Evolutionary conservation across 129 eudicot genomes (phyloP), one percentile per base, ranked within the genome.

Genomic region (Helianthus tuberosus): DNA sequence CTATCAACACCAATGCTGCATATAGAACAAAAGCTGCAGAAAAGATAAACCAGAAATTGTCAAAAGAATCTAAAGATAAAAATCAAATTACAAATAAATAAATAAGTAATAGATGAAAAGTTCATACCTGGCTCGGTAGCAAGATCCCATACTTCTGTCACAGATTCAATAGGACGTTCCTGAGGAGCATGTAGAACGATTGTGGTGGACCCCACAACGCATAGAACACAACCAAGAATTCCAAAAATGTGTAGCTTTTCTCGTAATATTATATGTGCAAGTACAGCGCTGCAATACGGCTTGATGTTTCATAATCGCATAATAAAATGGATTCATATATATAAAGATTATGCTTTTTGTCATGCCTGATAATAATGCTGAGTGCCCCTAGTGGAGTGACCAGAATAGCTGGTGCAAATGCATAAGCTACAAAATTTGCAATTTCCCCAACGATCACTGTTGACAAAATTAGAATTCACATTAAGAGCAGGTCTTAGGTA

Each of bases 331-430:
- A 36, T 14, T 64, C 29, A 25, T 23, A 5, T 41, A 49, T 23
- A 5, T 32, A 49, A 61, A 71, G 51, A 63, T 36, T 71, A 44
- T 43, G 68, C 29, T 63, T 70, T 69, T 49, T 57, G 75, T 53
- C 85, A 58, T 90, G 80, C 98, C 98, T 93, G 82, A 93, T 93
- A 75, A 93, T 93, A 72, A 93, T 93, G 80, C 98, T 93, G 77
- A 93, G 96, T 10, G 98, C 98, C 64, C 98, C 98, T 71, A 93
- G 96, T 74, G 98, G 98, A 71, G 98, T 93, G 80, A 93, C 98
- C 62, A 93, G 77, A 77, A 93, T 86, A 74, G 98, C 98, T 70
- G 98, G 98, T 67, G 98, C 96, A 84, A 93, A 93, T 44, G 98
- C 98, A 79, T 93, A 92, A 51, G 98, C 98, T 50, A 96, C 98